A percentile compares a stretch with the other conserved stretches of the same genome.
phyloP scores from a whole-genome alignment of 805 yeast species.

The Candida palmyrensis region DNA sequence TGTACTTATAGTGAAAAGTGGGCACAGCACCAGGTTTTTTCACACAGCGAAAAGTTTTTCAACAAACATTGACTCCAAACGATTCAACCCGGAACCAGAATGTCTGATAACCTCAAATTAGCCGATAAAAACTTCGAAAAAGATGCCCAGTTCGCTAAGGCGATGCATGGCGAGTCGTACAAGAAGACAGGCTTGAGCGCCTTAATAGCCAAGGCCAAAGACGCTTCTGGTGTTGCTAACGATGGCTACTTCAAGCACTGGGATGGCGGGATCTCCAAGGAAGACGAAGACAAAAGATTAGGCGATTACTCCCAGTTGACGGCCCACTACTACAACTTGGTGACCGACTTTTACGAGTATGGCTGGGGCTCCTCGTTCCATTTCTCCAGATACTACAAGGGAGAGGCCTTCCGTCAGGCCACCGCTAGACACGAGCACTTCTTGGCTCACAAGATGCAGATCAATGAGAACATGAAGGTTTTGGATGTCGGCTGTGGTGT shows the following conservation, averaged over 20 bases:
- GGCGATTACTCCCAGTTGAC: conserved; percentile 87
- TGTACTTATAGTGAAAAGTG: too few species aligned
- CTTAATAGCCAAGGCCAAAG: conserved; percentile 67
- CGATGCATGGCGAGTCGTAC: conserved; percentile 78
- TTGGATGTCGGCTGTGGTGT: conserved; percentile 99
- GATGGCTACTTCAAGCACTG: conserved; percentile 94
- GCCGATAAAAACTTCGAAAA: conserved; percentile 48
- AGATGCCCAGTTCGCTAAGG: conserved; percentile 74
- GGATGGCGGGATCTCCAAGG: conserved; percentile 82
- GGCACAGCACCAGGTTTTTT: conserved; percentile 2
- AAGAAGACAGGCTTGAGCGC: conserved; percentile 71
- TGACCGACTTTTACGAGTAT: conserved; percentile 96
- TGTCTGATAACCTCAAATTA: conserved; percentile 17
- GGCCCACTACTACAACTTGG: conserved; percentile 93
- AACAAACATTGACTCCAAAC: conserved; percentile 1
- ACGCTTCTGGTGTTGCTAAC: conserved; percentile 74
- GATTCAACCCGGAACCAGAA: conserved; percentile 3
- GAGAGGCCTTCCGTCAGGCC: conserved; percentile 92
- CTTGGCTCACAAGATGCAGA: conserved; percentile 80
- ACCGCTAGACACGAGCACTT: conserved; percentile 97
- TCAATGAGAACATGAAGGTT: conserved; percentile 76
- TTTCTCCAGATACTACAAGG: conserved; percentile 87
- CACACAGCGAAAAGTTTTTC: background rate
- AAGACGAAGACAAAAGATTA: conserved; percentile 69
- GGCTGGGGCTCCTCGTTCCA: conserved; percentile 99